Evolutionary conservation across 495 filamentous ascomycete species (phyloP), one percentile per base, ranked within the genome.

Genomic region (Daldinia loculata): DNA sequence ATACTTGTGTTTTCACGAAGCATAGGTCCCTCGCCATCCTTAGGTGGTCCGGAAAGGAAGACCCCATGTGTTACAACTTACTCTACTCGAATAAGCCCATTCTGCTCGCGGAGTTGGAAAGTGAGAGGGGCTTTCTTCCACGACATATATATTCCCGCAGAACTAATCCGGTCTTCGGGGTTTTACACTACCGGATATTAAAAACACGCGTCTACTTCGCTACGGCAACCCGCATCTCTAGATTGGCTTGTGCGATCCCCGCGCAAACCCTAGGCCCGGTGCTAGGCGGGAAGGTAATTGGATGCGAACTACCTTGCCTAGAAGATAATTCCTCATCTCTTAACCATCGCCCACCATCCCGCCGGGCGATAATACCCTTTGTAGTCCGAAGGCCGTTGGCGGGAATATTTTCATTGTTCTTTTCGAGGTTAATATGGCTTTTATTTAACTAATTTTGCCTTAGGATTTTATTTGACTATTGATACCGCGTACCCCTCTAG

Each of bases 191-290:
- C 61, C 78, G 75, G 55, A 80, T 41, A 55, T 83, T 75, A 56
- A 77, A 81, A 11, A 56, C 72, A 48, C 68, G 79, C 3, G 77
- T 27, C 12, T 83, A 34, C 66, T 81, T 84, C 24, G 78, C 67
- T 9, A 84, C 51, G 6, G 82, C 39, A 27, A 80, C 59, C 6
- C 72, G 76, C 61, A 82, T 77, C 61, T 83, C 80, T 26, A 82
- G 65, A 41, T 74, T 75, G 15, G 81, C 78, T 60, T 79, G 75
- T 29, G 67, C 74, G 15, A 72, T 76, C 15, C 79, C 77, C 22
- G 78, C 53, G 53, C 76, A 82, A 26, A 61, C 68, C 32, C 75
- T 66, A 4, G 73, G 71, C 6, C 74, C 74, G 15, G 66, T 43
- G 29, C 74, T 76, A 48, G 79, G 75, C 3, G 73, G 69, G 34